Evolutionary conservation across 2,329 filamentous ascomycete species (phyloP), one percentile per base, ranked within the genome.

Genomic region (Aureobasidium sp.): DNA sequence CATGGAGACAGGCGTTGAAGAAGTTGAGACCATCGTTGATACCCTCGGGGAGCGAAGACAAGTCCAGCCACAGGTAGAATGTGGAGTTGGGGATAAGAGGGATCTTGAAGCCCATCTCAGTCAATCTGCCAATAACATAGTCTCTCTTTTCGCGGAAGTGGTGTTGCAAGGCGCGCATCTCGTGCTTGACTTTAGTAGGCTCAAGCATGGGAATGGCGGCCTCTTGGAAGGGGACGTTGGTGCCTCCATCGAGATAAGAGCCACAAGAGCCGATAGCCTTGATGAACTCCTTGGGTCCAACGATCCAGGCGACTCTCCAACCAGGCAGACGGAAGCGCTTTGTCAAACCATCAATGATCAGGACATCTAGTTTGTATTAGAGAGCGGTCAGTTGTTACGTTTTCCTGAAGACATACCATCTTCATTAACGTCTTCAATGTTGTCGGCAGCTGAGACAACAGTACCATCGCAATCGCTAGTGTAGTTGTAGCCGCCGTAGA

Each of bases 251-350:
- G 44, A 97, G 86, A 78, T 97, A 97, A 42, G 88, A 93, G 62
- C 93, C 93, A 71, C 92, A 96, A 42, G 89, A 92, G 61, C 91
- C 90, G 66, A 97, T 92, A 34, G 93, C 92, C 74, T 90, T 87
- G 78, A 97, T 91, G 76, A 96, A 97, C 70, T 96, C 92, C 80
- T 96, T 97, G 66, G 93, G 93, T 1, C 93, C 93, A 61, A 97
- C 75, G 67, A 97, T 91, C 93, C 93, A 97, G 7, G 93, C 92
- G 47, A 97, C 92, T 73, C 93, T 89, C 91, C 93, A 97, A 64
- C 93, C 93, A 1, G 93, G 93, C 36, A 97, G 85, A 67, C 93
- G 87, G 83, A 97, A 97, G 64, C 93, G 89, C 83, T 97, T 97
- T 68, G 93, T 97, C 30, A 97, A 82, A 54, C 93, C 93, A 72